Evolutionary conservation across 768 basidiomycete species (phyloP), one percentile per base, ranked within the genome.

Genomic region (Strobilomyces dryophilus): DNA sequence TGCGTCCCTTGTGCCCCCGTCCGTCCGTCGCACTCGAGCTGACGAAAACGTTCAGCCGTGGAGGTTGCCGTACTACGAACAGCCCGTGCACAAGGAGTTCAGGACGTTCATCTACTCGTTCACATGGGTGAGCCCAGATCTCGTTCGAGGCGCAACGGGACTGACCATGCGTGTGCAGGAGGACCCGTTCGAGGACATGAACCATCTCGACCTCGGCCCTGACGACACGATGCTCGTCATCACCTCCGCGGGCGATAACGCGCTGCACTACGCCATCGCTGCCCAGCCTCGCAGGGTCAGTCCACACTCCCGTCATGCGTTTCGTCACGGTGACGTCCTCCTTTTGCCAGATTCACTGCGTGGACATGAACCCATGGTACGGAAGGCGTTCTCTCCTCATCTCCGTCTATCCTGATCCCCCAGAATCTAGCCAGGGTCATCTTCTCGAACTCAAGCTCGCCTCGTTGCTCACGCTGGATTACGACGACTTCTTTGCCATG

Each of bases 401-500:
- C 1, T 40, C 36, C 31, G 40, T 42, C 39, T 27, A 4, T 27
- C 27, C 39, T 56, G 31, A 62, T 35, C 20, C 9, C 20, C 20
- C 40, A 5, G n/a, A n/a, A 15, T 47, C 29, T 18, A 80, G 83
- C 60, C 87, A 89, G 76, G 84, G 84, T 3, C 88, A 90, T 65
- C 76, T 91, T 10, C 73, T 90, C 27, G 89, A 91, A 68, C 76
- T 91, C 32, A 91, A 90, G 68, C 78, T 90, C 2, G 88, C 88
- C 3, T 78, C 82, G 0, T 74, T 85, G 50, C 74, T 79, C 53
- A 68, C 64, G 31, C 73, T 90, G 8, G 68, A 72, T 0, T 83
- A 84, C 63, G 72, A 77, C 1, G 83, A 87, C 52, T 85, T 84
- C 64, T 91, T 77, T 54, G 67, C 76, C 20, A 63, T 90, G 56